Evolutionary conservation across 1,139 yeast species (phyloP).

Genomic region (Hemisphaericaspora xylofermentans): DNA sequence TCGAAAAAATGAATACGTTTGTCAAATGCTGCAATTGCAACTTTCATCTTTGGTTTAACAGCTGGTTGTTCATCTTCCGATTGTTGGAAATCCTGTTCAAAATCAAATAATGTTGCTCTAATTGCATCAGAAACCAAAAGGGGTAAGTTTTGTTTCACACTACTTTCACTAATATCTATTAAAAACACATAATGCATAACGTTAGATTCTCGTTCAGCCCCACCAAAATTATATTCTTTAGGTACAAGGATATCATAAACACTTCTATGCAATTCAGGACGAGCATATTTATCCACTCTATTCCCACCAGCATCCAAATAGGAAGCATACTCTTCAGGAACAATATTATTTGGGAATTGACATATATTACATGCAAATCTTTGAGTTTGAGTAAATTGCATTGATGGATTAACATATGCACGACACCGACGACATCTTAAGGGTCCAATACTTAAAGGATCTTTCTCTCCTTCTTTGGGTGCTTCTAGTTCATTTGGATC

Average conservation of each 20-base stretch:
- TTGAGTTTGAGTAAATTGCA: slow-evolving; percentile 66
- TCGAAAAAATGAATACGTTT: slow-evolving; percentile 73
- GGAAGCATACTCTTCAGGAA: slow-evolving; percentile 67
- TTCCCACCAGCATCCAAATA: slow-evolving; percentile 62
- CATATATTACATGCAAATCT: slow-evolving; percentile 85
- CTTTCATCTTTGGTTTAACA: slow-evolving; percentile 32
- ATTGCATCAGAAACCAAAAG: slow-evolving; percentile 73
- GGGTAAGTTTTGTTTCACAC: slow-evolving; percentile 64
- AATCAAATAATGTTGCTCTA: slow-evolving; percentile 49
- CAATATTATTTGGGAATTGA: slow-evolving; percentile 64
- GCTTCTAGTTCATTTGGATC: slow-evolving; percentile 4
- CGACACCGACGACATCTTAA: slow-evolving; percentile 91
- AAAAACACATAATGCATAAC: slow-evolving; percentile 72
- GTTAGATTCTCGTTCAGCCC: slow-evolving; percentile 25
- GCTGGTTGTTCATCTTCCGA: slow-evolving; percentile 12
- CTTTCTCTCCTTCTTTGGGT: slow-evolving; percentile 16
- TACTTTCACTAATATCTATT: slow-evolving; percentile 68
- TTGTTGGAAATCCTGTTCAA: slow-evolving; percentile 9
- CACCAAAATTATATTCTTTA: slow-evolving; percentile 58
- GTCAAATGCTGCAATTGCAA: slow-evolving; percentile 79
- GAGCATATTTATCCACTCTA: slow-evolving; percentile 58
- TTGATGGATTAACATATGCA: slow-evolving; percentile 82
- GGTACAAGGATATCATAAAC: slow-evolving; percentile 87
- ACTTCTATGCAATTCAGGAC: slow-evolving; percentile 81
- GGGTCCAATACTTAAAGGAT: slow-evolving; percentile 55